Evolutionary conservation across 129 eudicot genomes (phyloP), one percentile per base, ranked within the genome.

Genomic region (Cynara cardunculus): DNA sequence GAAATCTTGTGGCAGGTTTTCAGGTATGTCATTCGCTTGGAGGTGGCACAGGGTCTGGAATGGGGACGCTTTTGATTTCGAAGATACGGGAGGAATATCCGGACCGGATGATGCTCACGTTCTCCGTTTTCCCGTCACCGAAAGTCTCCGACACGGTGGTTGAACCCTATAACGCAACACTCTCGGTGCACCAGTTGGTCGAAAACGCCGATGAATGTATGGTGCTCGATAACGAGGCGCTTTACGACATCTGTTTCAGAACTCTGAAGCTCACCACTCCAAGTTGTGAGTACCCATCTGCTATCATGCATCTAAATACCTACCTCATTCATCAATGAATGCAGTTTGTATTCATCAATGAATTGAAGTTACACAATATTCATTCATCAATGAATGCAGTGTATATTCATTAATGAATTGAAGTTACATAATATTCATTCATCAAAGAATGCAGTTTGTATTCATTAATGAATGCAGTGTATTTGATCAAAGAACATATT

Each of bases 21-120:
- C 98, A 93, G 82, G 97, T 93, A 69, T 93, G 98, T 30, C 98
- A 93, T 82, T 91, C 97, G 66, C 97, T 94, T 72, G 98, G 98
- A 70, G 98, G 98, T 35, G 98, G 98, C 76, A 93, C 98, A 16
- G 98, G 98, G 49, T 93, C 98, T 34, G 98, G 98, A 64, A 93
- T 93, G 98, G 98, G 98, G 65, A 93, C 98, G 30, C 90, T 93
- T 18, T 82, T 93, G 88, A 93, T 93, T 53, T 93, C 98, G 19
- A 93, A 93, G 92, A 93, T 93, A 70, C 78, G 98, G 80, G 98
- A 93, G 89, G 98, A 93, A 77, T 93, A 88, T 82, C 97, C 98
- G 0, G 97, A 93, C 73, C 85, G 97, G 73, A 93, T 93, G 98
- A 87, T 93, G 97, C 94, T 91, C 64, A 93, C 98, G 3, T 91